phyloP scores from a whole-genome alignment of 257 asterid species.

The Capsicum pubescens region DNA sequence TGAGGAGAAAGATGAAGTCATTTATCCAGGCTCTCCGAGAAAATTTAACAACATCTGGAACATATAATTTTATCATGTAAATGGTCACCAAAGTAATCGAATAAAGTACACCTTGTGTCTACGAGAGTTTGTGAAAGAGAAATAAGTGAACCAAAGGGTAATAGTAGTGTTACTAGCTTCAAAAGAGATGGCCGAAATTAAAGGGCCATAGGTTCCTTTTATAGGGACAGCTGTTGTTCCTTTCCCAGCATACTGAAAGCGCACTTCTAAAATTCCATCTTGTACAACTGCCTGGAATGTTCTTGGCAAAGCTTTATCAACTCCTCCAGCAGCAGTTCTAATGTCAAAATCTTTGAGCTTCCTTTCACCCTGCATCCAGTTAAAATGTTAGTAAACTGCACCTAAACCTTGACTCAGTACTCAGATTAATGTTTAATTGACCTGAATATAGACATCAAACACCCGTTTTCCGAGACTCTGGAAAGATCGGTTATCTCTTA shows the following conservation, averaged over 20 bases:
- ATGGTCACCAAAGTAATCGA: neutral
- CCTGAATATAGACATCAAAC: conserved; percentile 34
- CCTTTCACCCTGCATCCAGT: conserved; percentile 31
- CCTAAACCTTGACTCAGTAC: neutral
- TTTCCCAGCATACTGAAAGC: conserved; percentile 45
- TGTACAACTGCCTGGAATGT: conserved; percentile 12
- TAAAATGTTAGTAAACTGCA: neutral
- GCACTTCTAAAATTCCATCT: conserved; percentile 39
- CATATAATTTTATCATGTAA: neutral
- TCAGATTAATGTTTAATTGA: neutral
- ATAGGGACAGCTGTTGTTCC: conserved; percentile 36
- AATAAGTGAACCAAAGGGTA: conserved; percentile 6
- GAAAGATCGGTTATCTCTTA: conserved; percentile 25
- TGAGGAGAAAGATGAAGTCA: neutral
- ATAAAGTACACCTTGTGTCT: neutral
- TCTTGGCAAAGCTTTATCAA: conserved; percentile 23
- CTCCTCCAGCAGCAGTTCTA: conserved; percentile 36
- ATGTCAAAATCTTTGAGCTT: conserved; percentile 39
- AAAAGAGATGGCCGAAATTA: conserved; percentile 46
- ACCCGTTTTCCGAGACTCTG: conserved; percentile 32
- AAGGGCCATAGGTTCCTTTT: conserved; percentile 44
- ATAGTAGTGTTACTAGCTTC: conserved; percentile 29
- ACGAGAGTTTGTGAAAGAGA: neutral
- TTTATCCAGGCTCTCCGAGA: neutral
- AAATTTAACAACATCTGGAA: neutral